Conservation (phyloP, 1,284 basidiomycete genomes). For the Phlebopus sp. region DNA sequence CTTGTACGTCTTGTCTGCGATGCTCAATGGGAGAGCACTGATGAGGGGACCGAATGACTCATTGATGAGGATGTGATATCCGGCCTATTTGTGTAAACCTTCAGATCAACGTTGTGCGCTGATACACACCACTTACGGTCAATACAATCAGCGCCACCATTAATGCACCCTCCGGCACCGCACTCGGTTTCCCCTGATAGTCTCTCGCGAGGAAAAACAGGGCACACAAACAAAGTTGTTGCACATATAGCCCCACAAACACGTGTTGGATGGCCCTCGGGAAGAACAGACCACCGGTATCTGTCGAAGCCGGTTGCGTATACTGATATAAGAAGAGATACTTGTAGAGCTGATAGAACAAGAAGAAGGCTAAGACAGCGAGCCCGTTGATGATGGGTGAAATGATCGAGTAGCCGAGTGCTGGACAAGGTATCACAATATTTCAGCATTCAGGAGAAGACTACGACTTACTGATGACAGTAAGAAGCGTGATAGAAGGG, state of each 20-base stretch:
- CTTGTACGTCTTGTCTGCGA: conserved; percentile 68
- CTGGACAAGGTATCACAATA: conserved; percentile 32
- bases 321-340: conserved; percentile 84
- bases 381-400: conserved; percentile 94
- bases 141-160: conserved; percentile 82
- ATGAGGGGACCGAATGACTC: conserved; percentile 68
- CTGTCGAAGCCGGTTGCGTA: conserved; percentile 68
- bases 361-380: conserved; percentile 77
- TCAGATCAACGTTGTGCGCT: background rate
- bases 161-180: conserved; percentile 72
- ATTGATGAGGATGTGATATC: conserved; percentile 66
- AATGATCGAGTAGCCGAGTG: conserved; percentile 84
- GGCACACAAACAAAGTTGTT: conserved; percentile 74
- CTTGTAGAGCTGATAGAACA: conserved; percentile 87
- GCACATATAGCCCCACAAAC: conserved; percentile 91
- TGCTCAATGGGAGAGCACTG: conserved; percentile 68
- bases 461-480: conserved; percentile 67
- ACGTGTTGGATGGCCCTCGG: conserved; percentile 91
- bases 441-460: conserved; percentile 2
- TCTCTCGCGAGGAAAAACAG: conserved; percentile 85
- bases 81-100: conserved; percentile 40
- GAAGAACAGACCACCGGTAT: conserved; percentile 96
- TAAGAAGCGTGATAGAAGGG: conserved; percentile 71
- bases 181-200: conserved; percentile 46
- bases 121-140: conserved; percentile 53